Evolutionary conservation across 768 basidiomycete genomes (phyloP).

Genomic region (Naganishia randhawae): DNA sequence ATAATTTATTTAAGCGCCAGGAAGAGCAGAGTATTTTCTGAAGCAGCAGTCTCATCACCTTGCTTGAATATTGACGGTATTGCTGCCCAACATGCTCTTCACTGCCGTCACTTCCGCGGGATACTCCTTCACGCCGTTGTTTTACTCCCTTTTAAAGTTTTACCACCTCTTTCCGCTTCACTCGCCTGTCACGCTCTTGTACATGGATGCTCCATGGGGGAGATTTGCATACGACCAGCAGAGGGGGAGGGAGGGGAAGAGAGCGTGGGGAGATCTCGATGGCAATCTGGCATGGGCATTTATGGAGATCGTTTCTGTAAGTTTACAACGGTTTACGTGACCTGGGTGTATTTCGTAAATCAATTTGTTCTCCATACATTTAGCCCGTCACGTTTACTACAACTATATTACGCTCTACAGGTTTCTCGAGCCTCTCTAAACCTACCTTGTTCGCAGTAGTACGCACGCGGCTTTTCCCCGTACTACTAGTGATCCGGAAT

Average conservation of each 20-base stretch:
- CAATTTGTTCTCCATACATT: not conserved
- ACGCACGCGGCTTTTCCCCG: not conserved
- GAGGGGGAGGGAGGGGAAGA: slow-evolving; percentile 15
- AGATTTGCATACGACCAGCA: slow-evolving; percentile 56
- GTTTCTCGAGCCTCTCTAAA: not conserved
- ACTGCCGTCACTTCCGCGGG: slow-evolving; percentile 7
- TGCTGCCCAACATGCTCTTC: not conserved
- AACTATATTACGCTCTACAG: slow-evolving; percentile 29
- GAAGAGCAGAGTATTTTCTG: too few species aligned
- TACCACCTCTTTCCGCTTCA: slow-evolving; percentile 48
- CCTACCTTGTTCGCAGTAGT: slow-evolving; percentile 13
- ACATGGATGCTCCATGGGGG: slow-evolving; percentile 75
- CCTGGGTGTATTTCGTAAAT: not conserved
- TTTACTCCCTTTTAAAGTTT: slow-evolving; percentile 21
- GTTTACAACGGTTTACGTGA: slow-evolving; percentile 2
- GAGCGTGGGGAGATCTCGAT: slow-evolving; percentile 25
- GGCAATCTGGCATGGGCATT: slow-evolving; percentile 47
- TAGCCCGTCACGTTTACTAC: slow-evolving; percentile 42
- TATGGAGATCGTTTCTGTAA: slow-evolving; percentile 47
- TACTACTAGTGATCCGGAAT: not conserved
- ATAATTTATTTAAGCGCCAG: too few species aligned
- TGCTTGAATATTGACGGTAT: too few species aligned
- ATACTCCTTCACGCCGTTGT: slow-evolving; percentile 19
- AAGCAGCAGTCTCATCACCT: too few species aligned
- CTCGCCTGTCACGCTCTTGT: slow-evolving; percentile 50